phyloP scores from a whole-genome alignment of 352 stramenopile genomes.

The Phytopythium sindhum region DNA sequence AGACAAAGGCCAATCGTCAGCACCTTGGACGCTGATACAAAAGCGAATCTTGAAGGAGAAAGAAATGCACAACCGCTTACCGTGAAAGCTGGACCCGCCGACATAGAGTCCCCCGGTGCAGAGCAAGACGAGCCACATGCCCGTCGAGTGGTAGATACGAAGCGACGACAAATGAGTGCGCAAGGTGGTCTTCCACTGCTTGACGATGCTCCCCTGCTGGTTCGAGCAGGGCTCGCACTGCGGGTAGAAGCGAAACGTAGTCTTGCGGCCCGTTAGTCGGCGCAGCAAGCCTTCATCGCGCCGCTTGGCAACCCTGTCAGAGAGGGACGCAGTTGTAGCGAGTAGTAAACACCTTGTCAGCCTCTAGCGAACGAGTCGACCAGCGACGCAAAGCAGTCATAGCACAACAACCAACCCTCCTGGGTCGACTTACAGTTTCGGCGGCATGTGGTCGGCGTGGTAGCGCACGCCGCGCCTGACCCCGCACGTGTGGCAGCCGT shows the following conservation, averaged over 20 bases:
- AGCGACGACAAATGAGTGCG: constrained; percentile 61
- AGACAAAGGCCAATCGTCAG: not conserved
- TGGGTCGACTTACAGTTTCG: constrained; percentile 55
- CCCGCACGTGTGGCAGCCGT: constrained; percentile 82
- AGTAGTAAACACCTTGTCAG: not conserved
- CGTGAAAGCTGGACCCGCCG: constrained; percentile 59
- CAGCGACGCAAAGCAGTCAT: too few relatives aligned
- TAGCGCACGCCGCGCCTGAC: constrained; percentile 61
- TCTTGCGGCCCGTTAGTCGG: constrained; percentile 39
- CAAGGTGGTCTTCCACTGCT: constrained; percentile 58
- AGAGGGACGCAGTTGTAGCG: not conserved
- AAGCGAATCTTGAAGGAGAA: not conserved
- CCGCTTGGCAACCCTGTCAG: constrained; percentile 49
- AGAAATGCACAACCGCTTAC: constrained; percentile 8
- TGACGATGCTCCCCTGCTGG: constrained; percentile 58
- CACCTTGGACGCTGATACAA: not conserved
- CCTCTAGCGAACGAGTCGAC: too few relatives aligned
- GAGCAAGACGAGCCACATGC: constrained; percentile 79
- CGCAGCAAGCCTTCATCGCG: constrained; percentile 43
- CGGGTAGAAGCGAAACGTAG: constrained; percentile 77
- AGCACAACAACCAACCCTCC: not conserved
- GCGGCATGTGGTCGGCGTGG: constrained; percentile 83
- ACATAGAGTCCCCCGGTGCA: constrained; percentile 73
- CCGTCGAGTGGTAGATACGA: constrained; percentile 71
- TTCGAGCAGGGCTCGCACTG: constrained; percentile 85